Conservation (phyloP, 2,329 filamentous ascomycete genomes). For the Rhytidhysteron rufulum region DNA sequence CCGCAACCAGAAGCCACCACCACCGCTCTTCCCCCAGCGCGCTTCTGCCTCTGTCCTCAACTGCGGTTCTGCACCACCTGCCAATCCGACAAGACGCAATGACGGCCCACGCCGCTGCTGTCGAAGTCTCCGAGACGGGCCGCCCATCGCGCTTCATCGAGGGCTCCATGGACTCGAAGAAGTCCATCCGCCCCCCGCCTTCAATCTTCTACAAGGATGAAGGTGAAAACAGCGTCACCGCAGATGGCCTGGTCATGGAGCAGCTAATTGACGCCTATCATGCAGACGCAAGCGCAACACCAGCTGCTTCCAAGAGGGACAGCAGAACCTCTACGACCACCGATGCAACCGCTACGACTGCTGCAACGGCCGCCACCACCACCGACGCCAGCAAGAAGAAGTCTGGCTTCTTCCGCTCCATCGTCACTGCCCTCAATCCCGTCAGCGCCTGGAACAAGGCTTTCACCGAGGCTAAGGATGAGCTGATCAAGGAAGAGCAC, state of each 20-base stretch:
- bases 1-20: too few species aligned
- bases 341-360: neutral
- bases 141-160: constrained; percentile 67
- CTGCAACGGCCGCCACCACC: neutral
- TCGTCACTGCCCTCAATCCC: constrained; percentile 9
- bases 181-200: constrained; percentile 66
- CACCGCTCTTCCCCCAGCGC: too few species aligned
- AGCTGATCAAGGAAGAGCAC: constrained; percentile 5
- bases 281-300: constrained; percentile 1
- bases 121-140: constrained; percentile 28
- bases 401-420: constrained; percentile 7
- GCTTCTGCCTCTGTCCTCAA: too few species aligned
- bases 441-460: constrained; percentile 8
- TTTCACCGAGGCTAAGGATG: constrained; percentile 6
- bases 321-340: neutral
- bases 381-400: constrained; percentile 5
- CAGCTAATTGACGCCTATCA: constrained; percentile 37
- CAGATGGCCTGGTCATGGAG: constrained; percentile 28
- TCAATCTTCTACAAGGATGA: constrained; percentile 54
- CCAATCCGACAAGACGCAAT: too few species aligned
- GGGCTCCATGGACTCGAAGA: constrained; percentile 81
- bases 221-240: constrained; percentile 13
- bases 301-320: neutral
- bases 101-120: too few species aligned
- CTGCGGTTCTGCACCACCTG: too few species aligned